Percentiles rank a stretch among this genome's conserved stretches.
Conservation (phyloP, 2,329 filamentous ascomycete species). For the Phialophora chinensis region DNA sequence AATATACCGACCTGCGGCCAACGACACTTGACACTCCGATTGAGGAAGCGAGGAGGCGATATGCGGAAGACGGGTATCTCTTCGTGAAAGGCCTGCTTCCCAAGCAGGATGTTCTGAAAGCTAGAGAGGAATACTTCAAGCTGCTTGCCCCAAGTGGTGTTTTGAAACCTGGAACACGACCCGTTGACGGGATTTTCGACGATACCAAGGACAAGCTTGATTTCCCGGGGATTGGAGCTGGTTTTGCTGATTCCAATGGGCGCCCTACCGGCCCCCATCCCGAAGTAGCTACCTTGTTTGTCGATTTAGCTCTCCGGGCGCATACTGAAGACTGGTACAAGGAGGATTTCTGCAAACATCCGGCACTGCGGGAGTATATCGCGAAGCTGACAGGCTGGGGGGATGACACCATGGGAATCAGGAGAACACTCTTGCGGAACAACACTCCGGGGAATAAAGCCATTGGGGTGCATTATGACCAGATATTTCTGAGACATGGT, state of each 20-base stretch:
- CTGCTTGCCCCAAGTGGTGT: conserved; percentile 62
- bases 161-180: conserved; percentile 58
- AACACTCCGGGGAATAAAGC: conserved; percentile 63
- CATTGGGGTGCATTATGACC: conserved; percentile 67
- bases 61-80: conserved; percentile 60
- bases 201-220: conserved; percentile 49
- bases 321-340: conserved; percentile 61
- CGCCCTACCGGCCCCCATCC: conserved; percentile 49
- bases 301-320: conserved; percentile 60
- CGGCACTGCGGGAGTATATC: conserved; percentile 57
- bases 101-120: conserved; percentile 58
- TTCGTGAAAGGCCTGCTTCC: conserved; percentile 63
- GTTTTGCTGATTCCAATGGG: conserved; percentile 53
- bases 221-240: conserved; percentile 62
- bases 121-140: conserved; percentile 60
- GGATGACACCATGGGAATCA: conserved; percentile 53
- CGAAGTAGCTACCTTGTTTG: conserved; percentile 52
- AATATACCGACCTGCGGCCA: conserved; percentile 51
- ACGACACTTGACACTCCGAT: conserved; percentile 55
- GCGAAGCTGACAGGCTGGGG: conserved; percentile 62
- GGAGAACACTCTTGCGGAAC: conserved; percentile 61
- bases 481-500: conserved; percentile 63
- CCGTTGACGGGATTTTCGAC: conserved; percentile 63
- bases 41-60: conserved; percentile 56
- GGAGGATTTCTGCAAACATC: conserved; percentile 61